Conservation (phyloP, 768 basidiomycete genomes). For the Wakefieldia striispora region DNA sequence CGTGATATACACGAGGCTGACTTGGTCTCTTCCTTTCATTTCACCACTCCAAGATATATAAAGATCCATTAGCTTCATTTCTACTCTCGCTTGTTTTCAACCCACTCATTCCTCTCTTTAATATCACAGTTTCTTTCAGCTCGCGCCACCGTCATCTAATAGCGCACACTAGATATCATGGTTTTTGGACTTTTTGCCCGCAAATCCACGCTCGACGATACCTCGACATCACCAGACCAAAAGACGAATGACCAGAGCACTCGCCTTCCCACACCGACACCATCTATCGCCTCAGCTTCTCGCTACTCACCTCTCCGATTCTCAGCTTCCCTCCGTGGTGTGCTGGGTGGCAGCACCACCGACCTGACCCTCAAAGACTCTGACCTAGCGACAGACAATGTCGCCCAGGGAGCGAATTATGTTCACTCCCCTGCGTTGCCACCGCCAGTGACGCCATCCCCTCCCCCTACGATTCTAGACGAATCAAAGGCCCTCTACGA, state of each 20-base stretch:
- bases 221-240: slow-evolving; percentile 4
- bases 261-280: slow-evolving; percentile 54
- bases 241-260: slow-evolving; percentile 5
- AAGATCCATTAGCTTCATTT: slow-evolving; percentile 6
- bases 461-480: slow-evolving; percentile 39
- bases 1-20: slow-evolving; percentile 20
- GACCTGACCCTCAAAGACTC: slow-evolving; percentile 19
- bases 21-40: slow-evolving; percentile 7
- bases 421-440: slow-evolving; percentile 16
- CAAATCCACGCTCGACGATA: slow-evolving; percentile 24
- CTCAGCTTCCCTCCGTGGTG: slow-evolving; percentile 12
- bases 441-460: slow-evolving; percentile 30
- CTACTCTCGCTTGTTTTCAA: not conserved
- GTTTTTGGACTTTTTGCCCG: slow-evolving; percentile 43
- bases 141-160: too few species aligned
- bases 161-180: too few species aligned
- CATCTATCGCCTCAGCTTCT: slow-evolving; percentile 41
- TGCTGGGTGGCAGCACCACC: slow-evolving; percentile 21
- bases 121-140: too few species aligned
- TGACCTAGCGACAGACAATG: slow-evolving; percentile 7
- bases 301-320: slow-evolving; percentile 24
- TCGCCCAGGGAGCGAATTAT: slow-evolving; percentile 6
- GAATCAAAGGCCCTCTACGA: slow-evolving; percentile 46
- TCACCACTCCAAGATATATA: slow-evolving; percentile 7
- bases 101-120: slow-evolving; percentile 3